Base-by-base conservation (phyloP, 2,329 filamentous ascomycete genomes). In the Penicillium nordicum region DNA sequence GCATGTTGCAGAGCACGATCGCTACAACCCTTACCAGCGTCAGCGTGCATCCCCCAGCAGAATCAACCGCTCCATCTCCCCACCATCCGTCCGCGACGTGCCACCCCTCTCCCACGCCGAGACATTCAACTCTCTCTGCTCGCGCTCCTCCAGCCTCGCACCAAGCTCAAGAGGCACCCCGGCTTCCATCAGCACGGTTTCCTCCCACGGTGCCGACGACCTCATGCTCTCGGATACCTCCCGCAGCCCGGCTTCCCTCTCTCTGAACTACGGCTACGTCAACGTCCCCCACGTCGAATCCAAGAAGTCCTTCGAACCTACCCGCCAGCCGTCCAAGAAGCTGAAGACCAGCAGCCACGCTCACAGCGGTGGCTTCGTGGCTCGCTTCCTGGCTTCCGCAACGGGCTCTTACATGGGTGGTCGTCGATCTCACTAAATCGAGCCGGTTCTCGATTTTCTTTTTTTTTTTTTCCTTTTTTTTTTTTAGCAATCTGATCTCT, bases 81-180 rank as follows among this genome's bases (percentile, higher is more conserved):
- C 75, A 3, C 75, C 76, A 6, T 78, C 76, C 2, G 59, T 78
- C 43, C 71, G 72, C 25, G 77, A 79, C 57, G 71, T 79, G 0
- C 77, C 77, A 4, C 64, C 65, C 2, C 68, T 79, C 3, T 75
- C 76, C 1, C 73, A 74, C 27, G 71, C 73, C 1, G 72, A 75
- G 53, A 76, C 74, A 5, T 68, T 71, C 40, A 74, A 69, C 53
- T 76, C 74, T 5, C 63, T 76, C 30, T 72, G 71, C 63, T 78
- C 76, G 30, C 72, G 75, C 30, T 76, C 76, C 1, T 78, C 76
- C 23, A 79, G 76, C 47, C 53, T 74, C 12, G 72, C 76, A 7
- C 73, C 76, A 18, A 78, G 75, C 57, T 74, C 72, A 14, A 72
- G 75, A 16, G 76, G 74, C 37, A 79, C 76, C 1, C 76, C 76